Percentiles rank a stretch among this genome's conserved stretches.
These are phyloP conservation scores for Globisporangium spiculum DNA, from an alignment of 352 stramenopile species.

Conservation along the genomic window DNA sequence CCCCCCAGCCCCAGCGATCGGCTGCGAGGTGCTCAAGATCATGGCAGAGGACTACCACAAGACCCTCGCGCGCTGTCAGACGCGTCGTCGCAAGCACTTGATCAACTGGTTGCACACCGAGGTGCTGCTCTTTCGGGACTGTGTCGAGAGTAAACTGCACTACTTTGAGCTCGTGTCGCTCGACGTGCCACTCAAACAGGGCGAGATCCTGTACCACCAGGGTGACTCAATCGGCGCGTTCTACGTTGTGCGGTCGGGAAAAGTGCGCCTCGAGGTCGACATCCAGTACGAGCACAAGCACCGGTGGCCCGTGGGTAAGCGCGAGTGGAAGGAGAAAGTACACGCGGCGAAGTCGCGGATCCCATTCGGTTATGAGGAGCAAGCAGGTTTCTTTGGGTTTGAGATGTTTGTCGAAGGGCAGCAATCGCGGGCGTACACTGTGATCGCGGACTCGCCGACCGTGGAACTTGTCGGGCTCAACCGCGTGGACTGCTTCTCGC, in stretches of 20 bases:
- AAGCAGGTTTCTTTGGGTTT: constrained; percentile 59
- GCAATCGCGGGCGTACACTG: constrained; percentile 50
- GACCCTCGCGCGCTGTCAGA: constrained; percentile 61
- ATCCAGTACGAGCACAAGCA: constrained; percentile 70
- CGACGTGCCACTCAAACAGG: constrained; percentile 57
- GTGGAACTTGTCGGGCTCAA: constrained; percentile 66
- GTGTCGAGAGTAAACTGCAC: constrained; percentile 70
- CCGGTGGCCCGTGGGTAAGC: constrained; percentile 50
- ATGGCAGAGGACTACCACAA: constrained; percentile 72
- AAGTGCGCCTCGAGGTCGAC: constrained; percentile 58
- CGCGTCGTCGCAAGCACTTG: constrained; percentile 57
- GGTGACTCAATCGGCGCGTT: constrained; percentile 61
- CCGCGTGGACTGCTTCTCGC: constrained; percentile 69
- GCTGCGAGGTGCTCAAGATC: constrained; percentile 64
- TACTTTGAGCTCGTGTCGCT: constrained; percentile 80
- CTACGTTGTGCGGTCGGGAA: constrained; percentile 61
- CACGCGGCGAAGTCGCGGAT: constrained; percentile 49
- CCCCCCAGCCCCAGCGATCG: constrained; percentile 14
- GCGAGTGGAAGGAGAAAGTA: constrained; percentile 54
- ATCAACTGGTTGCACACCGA: constrained; percentile 69
- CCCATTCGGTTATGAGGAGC: constrained; percentile 47
- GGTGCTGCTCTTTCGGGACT: constrained; percentile 64
- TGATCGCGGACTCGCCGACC: constrained; percentile 45
- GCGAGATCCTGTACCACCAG: constrained; percentile 58
- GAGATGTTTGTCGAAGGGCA: constrained; percentile 66